phyloP scores from a whole-genome alignment of 108 stramenopile species.

The Pseudonitzschia multiseries region DNA sequence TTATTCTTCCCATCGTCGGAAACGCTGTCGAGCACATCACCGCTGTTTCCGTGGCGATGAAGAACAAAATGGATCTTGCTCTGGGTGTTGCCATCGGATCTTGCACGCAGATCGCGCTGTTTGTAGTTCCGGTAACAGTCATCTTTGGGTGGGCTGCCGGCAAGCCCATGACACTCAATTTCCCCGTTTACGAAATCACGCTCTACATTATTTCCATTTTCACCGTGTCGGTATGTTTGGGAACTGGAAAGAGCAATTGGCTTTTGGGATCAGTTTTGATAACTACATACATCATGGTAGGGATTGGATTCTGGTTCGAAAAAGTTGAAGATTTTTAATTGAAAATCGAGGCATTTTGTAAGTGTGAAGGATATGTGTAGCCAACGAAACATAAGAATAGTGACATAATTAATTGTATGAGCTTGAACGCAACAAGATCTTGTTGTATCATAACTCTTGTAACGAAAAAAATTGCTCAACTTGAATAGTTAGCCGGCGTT shows the following conservation, averaged over 20 bases:
- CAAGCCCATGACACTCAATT: constrained; percentile 89
- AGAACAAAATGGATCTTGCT: constrained; percentile 92
- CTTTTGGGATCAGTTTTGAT: constrained; percentile 84
- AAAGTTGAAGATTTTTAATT: constrained; percentile 38
- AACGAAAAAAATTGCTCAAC: no score
- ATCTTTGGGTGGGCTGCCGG: constrained; percentile 80
- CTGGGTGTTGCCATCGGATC: constrained; percentile 90
- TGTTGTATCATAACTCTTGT: no score
- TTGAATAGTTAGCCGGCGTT: no score
- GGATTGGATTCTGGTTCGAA: constrained; percentile 86
- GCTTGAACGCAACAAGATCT: no score
- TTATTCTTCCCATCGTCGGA: constrained; percentile 91
- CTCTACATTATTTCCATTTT: constrained; percentile 81
- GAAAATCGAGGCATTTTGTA: not conserved
- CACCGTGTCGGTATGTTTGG: constrained; percentile 67
- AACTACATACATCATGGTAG: constrained; percentile 85
- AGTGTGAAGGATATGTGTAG: no score
- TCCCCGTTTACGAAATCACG: constrained; percentile 81
- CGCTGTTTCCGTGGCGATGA: constrained; percentile 92
- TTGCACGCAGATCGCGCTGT: constrained; percentile 87
- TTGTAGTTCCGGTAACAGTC: constrained; percentile 86
- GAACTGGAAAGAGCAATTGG: constrained; percentile 85
- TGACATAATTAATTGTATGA: no score
- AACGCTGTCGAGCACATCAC: constrained; percentile 88
- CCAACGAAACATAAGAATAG: no score